phyloP scores from a whole-genome alignment of 208 protist species.

The Porcisia deanei region DNA sequence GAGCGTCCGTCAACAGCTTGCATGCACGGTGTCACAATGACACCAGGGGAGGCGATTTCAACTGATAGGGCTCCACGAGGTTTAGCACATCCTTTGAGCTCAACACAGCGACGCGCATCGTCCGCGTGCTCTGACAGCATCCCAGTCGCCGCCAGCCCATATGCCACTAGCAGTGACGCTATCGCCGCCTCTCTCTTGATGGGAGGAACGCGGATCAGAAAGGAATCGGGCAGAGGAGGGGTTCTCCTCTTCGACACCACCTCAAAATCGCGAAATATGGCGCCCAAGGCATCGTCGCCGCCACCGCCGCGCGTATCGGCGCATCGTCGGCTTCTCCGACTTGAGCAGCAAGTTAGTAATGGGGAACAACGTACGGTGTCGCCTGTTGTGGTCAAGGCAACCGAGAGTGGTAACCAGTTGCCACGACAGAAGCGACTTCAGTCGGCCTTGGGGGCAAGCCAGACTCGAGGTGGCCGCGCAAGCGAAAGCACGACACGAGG shows the following conservation, averaged over 20 bases:
- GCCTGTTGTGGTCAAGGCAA: neutral
- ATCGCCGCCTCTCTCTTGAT: neutral
- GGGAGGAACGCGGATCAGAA: neutral
- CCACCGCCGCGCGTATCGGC: neutral
- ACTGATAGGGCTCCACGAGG: neutral
- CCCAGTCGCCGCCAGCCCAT: neutral
- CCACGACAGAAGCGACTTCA: neutral
- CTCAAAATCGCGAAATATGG: neutral
- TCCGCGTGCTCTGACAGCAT: conserved; percentile 13
- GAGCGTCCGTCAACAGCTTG: conserved; percentile 22
- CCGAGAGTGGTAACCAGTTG: neutral
- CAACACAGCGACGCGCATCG: conserved; percentile 15
- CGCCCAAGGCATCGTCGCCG: neutral
- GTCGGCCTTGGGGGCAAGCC: neutral
- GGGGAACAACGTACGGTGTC: neutral
- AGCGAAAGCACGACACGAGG: neutral
- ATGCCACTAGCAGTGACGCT: neutral
- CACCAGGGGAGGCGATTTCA: neutral
- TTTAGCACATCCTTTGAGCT: neutral
- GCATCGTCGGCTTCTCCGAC: neutral
- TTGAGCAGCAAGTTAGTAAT: neutral
- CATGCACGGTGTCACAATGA: conserved; percentile 3
- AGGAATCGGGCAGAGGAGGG: neutral
- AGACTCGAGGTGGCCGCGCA: neutral
- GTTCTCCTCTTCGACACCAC: neutral